These are phyloP conservation scores for Fusarium abutilonis DNA, from an alignment of 2,329 filamentous ascomycete genomes.

Conservation along the genomic window DNA sequence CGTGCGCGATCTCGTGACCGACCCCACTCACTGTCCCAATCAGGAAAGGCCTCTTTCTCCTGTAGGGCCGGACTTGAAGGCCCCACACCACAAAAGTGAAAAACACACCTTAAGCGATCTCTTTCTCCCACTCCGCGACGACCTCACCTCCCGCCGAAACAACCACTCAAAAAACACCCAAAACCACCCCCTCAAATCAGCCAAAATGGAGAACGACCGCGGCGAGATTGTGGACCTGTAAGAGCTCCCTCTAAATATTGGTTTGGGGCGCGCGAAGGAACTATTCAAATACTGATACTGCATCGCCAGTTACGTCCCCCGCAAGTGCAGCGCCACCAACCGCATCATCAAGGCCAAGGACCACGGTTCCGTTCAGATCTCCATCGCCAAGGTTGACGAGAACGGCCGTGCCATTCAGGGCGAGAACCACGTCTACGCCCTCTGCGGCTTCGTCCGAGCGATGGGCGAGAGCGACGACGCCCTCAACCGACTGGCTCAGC, in stretches of 20 bases:
- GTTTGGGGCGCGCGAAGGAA: conserved; percentile 27
- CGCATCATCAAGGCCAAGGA: conserved; percentile 99
- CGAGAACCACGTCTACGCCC: conserved; percentile 97
- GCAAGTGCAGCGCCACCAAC: conserved; percentile 99
- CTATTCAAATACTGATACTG: conserved; percentile 44
- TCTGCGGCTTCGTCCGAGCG: conserved; percentile 96
- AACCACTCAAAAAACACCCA: conserved; percentile 46
- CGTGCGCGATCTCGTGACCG: conserved; percentile 46
- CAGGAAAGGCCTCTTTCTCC: not conserved
- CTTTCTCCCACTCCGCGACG: conserved; percentile 42
- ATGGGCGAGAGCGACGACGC: conserved; percentile 98
- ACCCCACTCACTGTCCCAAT: conserved; percentile 40
- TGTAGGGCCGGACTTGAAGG: conserved; percentile 19
- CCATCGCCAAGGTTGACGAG: conserved; percentile 98
- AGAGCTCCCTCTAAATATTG: conserved; percentile 52
- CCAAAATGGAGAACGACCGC: conserved; percentile 99
- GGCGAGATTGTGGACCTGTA: conserved; percentile 99
- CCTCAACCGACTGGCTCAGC: conserved; percentile 94
- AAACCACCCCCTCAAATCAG: conserved; percentile 49
- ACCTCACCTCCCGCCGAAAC: conserved; percentile 47
- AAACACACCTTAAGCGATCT: conserved; percentile 24
- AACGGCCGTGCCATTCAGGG: conserved; percentile 92
- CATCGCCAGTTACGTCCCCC: conserved; percentile 84
- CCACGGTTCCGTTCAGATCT: conserved; percentile 98
- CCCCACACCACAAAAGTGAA: conserved; percentile 45